Evolutionary conservation across 495 filamentous ascomycete genomes (phyloP).

Genomic region (Cairneyella variabilis): DNA sequence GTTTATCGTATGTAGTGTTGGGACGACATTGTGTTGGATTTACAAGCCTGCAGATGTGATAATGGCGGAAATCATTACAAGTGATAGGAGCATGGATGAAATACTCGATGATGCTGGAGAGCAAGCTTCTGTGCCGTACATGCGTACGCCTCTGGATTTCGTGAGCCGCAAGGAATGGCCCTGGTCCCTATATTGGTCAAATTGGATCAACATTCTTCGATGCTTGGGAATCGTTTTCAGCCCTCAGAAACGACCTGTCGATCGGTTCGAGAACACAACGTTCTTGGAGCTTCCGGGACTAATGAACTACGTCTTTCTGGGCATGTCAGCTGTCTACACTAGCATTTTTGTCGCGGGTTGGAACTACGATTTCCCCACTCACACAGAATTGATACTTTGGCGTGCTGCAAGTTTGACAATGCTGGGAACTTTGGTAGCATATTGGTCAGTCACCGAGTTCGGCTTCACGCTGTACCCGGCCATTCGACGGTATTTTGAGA

Average conservation of each 20-base stretch:
- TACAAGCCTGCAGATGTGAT: constrained; percentile 4
- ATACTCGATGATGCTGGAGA: constrained; percentile 1
- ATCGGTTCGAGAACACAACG: not conserved
- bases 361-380: constrained; percentile 38
- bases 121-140: not conserved
- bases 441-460: not conserved
- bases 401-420: constrained; percentile 17
- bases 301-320: no score
- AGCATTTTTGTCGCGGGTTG: constrained; percentile 34
- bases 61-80: not conserved
- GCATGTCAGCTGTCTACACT: constrained; percentile 22
- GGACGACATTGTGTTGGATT: not conserved
- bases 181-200: constrained; percentile 4
- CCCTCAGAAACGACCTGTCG: not conserved
- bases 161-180: constrained; percentile 5
- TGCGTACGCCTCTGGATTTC: constrained; percentile 20
- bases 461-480: not conserved
- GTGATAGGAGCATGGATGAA: not conserved
- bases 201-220: constrained; percentile 10
- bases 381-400: constrained; percentile 33
- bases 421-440: not conserved
- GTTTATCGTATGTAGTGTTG: not conserved
- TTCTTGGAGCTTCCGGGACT: not conserved
- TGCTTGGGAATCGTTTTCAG: not conserved
- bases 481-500: not conserved